A percentile compares a stretch with the other conserved stretches of the same genome.
Conservation (phyloP, 257 asterid genomes). For the Solanum clarkiae region DNA sequence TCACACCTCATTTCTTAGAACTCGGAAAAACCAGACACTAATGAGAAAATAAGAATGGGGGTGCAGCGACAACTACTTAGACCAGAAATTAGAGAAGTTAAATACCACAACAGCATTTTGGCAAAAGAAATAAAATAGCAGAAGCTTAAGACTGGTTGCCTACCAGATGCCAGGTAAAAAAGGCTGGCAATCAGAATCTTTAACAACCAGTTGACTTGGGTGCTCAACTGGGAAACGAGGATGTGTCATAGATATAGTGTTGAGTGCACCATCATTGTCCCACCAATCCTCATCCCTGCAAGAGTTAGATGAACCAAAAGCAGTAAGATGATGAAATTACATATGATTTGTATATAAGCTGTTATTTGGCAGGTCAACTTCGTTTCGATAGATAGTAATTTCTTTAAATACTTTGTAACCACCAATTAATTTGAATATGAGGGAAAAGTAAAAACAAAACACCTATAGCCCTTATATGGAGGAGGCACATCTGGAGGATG, state of each 20-base stretch:
- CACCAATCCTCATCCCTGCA: slow-evolving; percentile 97
- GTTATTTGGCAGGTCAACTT: not conserved
- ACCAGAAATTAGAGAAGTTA: not conserved
- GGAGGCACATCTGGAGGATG: slow-evolving; percentile 63
- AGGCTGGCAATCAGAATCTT: slow-evolving; percentile 83
- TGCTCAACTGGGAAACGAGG: slow-evolving; percentile 92
- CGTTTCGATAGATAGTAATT: not conserved
- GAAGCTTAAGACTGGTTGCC: slow-evolving; percentile 5
- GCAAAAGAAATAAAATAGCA: not conserved
- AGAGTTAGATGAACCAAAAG: not conserved
- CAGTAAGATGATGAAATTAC: not conserved
- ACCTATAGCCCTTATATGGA: slow-evolving; percentile 92
- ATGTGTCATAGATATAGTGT: slow-evolving; percentile 96
- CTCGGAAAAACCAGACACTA: not conserved
- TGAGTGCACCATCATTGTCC: slow-evolving; percentile 98
- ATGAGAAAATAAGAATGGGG: not conserved
- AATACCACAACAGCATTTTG: not conserved
- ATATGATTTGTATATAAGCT: not conserved
- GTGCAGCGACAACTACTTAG: not conserved
- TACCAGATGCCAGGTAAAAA: slow-evolving; percentile 92
- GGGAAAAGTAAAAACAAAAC: not conserved
- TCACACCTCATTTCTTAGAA: not conserved
- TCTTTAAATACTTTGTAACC: not conserved
- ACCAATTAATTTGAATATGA: not conserved
- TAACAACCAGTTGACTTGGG: slow-evolving; percentile 44